These are phyloP conservation scores for Theobroma cacao DNA, from an alignment of 345 rosid genomes.

Conservation along the genomic window DNA sequence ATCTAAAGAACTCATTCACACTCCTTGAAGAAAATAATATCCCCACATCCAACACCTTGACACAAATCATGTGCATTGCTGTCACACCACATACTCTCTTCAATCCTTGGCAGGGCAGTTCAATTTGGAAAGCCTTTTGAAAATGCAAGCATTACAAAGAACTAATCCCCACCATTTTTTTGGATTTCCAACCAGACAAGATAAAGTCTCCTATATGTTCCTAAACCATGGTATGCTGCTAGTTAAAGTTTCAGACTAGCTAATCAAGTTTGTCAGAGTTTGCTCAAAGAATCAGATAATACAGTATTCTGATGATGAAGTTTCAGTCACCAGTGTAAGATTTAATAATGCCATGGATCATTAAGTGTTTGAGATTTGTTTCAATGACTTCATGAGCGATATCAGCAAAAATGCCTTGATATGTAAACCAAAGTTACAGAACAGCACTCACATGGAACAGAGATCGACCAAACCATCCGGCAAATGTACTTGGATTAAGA, in stretches of 20 bases:
- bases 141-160: background rate
- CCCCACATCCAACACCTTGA: background rate
- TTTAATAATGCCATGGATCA: background rate
- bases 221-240: background rate
- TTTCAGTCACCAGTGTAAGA: background rate
- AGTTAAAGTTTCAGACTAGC: conserved; percentile 6
- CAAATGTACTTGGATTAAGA: conserved; percentile 97
- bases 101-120: background rate
- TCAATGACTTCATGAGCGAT: background rate
- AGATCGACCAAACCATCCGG: conserved; percentile 99
- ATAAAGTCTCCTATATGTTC: background rate
- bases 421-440: background rate
- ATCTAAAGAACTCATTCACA: background rate
- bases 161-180: background rate
- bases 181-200: background rate
- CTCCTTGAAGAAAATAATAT: background rate
- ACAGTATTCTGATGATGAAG: background rate
- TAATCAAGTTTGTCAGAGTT: conserved; percentile 7
- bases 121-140: background rate
- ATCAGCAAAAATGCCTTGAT: background rate
- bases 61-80: background rate
- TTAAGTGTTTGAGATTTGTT: background rate
- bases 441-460: conserved; percentile 76
- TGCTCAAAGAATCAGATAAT: background rate
- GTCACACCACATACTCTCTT: background rate